Conservation (phyloP, 768 basidiomycete species). For the Pleurotus djamor region DNA sequence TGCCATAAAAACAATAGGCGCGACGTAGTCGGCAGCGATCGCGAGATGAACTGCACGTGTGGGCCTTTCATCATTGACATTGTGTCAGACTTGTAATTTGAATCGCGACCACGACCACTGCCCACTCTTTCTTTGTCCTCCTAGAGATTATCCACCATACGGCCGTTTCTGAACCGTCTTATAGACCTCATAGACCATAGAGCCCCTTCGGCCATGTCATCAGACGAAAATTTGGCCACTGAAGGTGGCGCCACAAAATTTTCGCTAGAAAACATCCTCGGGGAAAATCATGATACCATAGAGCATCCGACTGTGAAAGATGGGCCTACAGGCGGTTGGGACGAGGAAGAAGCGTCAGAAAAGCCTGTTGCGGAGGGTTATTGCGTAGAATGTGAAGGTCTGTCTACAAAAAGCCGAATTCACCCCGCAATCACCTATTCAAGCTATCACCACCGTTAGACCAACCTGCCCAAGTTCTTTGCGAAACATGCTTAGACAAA, state of each 20-base stretch:
- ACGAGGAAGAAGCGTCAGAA: conserved; percentile 53
- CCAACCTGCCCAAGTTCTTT: conserved; percentile 76
- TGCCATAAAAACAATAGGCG: neutral
- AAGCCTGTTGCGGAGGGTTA: conserved; percentile 56
- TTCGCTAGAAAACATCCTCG: conserved; percentile 70
- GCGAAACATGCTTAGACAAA: conserved; percentile 67
- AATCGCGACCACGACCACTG: neutral
- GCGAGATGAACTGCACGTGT: conserved; percentile 3
- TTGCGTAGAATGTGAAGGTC: conserved; percentile 89
- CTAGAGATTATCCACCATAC: neutral
- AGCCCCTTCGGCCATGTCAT: neutral
- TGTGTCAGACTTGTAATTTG: neutral
- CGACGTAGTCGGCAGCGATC: neutral
- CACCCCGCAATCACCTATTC: neutral
- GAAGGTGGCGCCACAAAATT: conserved; percentile 27
- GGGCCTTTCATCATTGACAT: neutral
- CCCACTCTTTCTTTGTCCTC: neutral
- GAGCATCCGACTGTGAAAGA: conserved; percentile 50
- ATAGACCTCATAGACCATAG: conserved; percentile 8
- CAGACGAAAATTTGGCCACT: neutral
- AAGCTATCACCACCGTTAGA: conserved; percentile 39
- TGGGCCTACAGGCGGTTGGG: conserved; percentile 54
- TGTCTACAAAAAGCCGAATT: conserved; percentile 8
- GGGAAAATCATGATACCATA: conserved; percentile 58
- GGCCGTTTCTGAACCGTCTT: conserved; percentile 1